Evolutionary conservation across 2,329 filamentous ascomycete species (phyloP), one percentile per base, ranked within the genome.

Genomic region (Fonsecaea pugnacius): DNA sequence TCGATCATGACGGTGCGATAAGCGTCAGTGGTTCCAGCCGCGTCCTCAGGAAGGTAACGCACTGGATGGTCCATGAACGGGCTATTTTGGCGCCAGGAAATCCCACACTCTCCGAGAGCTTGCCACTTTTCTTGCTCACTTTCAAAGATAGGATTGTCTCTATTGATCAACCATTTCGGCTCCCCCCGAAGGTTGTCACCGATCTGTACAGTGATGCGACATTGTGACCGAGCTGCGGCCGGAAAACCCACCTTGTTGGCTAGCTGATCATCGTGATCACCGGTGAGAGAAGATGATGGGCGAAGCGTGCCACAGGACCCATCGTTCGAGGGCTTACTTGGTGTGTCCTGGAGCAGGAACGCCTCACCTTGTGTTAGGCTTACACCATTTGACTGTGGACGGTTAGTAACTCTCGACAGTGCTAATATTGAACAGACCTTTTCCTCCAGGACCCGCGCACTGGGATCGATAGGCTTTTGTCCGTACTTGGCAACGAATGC

Each of bases 1-100:
- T 71, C 67, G 18, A 71, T 63, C 70, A 70, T 70, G 54, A 71
- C 69, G 18, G 70, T 71, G 24, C 70, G 70, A 60, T 66, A 70
- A 10, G 64, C 50, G 38, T 71, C 66, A n/a, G 48, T 21, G 14
- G 35, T 60, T 14, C 32, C 51, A 16, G 60, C 70, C 12, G 58
- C 63, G 51, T 66, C 53, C 24, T 68, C 65, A n/a, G 69, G 69
- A 8, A 70, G 58, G 36, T 66, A 70, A 27, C 69, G 67, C 32
- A 70, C 67, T 8, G 69, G 67, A 51, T 69, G 65, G 21, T 58
- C 48, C 18, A 52, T 43, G 53, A 70, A 70, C 4, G 62, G 58
- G 33, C 59, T 60, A 16, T 56, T 60, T 3, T 30, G 46, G 21
- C 60, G 32, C 52, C 53, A 60, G 18, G 27, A 50, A 10, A 30